Percentiles rank a stretch among this genome's conserved stretches.
Conservation (phyloP, 2,329 filamentous ascomycete species). For the Microcera coccophila region DNA sequence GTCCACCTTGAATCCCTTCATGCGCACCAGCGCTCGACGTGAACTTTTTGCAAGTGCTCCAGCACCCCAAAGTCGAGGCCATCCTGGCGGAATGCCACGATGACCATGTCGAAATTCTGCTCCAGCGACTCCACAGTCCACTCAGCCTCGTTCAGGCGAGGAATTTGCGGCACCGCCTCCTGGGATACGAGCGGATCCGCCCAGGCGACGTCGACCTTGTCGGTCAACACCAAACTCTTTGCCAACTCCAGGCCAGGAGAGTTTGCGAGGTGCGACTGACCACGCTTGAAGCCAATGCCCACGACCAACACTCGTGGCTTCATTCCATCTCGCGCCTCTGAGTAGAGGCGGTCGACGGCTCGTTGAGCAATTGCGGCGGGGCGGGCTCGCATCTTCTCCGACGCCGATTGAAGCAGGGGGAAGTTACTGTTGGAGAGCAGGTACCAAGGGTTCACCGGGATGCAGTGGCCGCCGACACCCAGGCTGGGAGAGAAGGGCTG, state of each 20-base stretch:
- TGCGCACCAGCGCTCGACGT: constrained; percentile 40
- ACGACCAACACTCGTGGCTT: constrained; percentile 40
- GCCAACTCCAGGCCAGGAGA: constrained; percentile 45
- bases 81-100: constrained; percentile 42
- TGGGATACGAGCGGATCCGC: constrained; percentile 43
- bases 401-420: constrained; percentile 43
- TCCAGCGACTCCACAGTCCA: constrained; percentile 39
- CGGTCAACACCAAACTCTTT: constrained; percentile 33
- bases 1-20: constrained; percentile 5
- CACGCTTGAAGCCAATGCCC: constrained; percentile 49
- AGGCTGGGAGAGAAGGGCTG: constrained; percentile 44
- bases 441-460: constrained; percentile 54
- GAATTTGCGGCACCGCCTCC: constrained; percentile 38
- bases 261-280: constrained; percentile 45
- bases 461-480: constrained; percentile 54
- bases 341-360: constrained; percentile 31
- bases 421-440: constrained; percentile 46
- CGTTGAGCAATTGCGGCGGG: constrained; percentile 38
- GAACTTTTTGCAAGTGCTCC: constrained; percentile 30
- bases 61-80: constrained; percentile 41
- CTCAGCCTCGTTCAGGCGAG: constrained; percentile 32
- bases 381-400: constrained; percentile 41
- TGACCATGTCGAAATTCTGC: constrained; percentile 39
- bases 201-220: constrained; percentile 41
- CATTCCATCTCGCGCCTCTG: constrained; percentile 1